Percentiles rank a stretch among this genome's conserved stretches.
phyloP scores from a whole-genome alignment of 768 basidiomycete genomes.

The Suillus lakei region DNA sequence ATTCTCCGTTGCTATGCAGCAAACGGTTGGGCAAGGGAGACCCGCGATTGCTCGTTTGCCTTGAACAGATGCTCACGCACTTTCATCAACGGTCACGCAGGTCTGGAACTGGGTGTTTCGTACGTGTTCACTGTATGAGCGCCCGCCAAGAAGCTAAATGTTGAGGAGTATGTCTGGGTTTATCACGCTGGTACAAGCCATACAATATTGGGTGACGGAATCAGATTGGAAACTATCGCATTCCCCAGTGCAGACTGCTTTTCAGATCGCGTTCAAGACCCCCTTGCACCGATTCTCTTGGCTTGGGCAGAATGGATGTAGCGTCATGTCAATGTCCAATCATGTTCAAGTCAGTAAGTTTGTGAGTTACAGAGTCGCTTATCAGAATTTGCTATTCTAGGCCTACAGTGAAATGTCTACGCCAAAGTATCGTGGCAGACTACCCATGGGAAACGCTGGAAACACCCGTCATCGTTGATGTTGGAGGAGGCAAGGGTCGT shows the following conservation, averaged over 20 bases:
- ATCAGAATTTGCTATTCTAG: background rate
- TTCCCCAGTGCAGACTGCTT: constrained; percentile 34
- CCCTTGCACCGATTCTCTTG: background rate
- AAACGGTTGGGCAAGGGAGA: constrained; percentile 24
- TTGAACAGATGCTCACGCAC: constrained; percentile 22
- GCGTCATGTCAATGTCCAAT: background rate
- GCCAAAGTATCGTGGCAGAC: constrained; percentile 44
- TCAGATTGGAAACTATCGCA: constrained; percentile 22
- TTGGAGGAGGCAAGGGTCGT: constrained; percentile 46
- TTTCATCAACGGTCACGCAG: constrained; percentile 18
- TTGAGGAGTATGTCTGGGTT: constrained; percentile 18
- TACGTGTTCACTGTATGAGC: constrained; percentile 5
- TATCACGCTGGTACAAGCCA: constrained; percentile 13
- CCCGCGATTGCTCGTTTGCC: constrained; percentile 19
- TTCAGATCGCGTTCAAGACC: constrained; percentile 44
- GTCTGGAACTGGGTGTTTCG: constrained; percentile 16
- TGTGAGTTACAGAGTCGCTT: background rate
- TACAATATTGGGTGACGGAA: constrained; percentile 19
- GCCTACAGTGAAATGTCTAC: constrained; percentile 17
- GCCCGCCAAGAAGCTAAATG: background rate
- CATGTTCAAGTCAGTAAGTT: background rate
- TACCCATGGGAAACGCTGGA: constrained; percentile 43
- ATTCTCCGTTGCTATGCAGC: constrained; percentile 22
- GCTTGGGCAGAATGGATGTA: background rate
- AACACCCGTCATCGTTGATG: constrained; percentile 42